Evolutionary conservation across 768 basidiomycete species (phyloP).

Genomic region (Erythrobasidium yunnanense): DNA sequence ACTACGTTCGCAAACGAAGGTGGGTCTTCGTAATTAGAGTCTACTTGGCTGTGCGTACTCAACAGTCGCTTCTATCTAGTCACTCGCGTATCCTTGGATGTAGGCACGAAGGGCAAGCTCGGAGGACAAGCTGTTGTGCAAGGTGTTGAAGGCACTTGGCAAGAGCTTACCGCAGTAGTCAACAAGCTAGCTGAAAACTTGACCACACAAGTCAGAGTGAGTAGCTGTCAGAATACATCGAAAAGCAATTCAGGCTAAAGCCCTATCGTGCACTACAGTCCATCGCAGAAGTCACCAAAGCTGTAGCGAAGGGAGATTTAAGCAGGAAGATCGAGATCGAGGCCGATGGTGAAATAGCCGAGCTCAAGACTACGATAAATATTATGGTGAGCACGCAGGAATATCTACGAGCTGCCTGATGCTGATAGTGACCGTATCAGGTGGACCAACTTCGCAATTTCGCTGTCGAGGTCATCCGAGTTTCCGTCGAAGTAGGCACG

Average conservation of each 20-base stretch:
- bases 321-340: constrained; percentile 46
- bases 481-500: constrained; percentile 47
- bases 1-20: constrained; percentile 66
- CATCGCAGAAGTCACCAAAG: constrained; percentile 37
- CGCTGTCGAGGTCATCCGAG: constrained; percentile 66
- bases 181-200: constrained; percentile 45
- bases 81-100: constrained; percentile 45
- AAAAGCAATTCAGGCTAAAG: background rate
- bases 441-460: constrained; percentile 70
- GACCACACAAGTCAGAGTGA: constrained; percentile 44
- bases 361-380: constrained; percentile 44
- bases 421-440: constrained; percentile 33
- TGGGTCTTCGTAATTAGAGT: too few species aligned
- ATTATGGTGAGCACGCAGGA: constrained; percentile 46
- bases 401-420: background rate
- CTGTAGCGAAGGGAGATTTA: constrained; percentile 45
- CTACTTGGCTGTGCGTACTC: too few species aligned
- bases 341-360: constrained; percentile 47
- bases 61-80: too few species aligned
- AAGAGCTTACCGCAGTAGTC: constrained; percentile 60
- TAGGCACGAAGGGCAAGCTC: constrained; percentile 47
- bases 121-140: constrained; percentile 44
- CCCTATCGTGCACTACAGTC: constrained; percentile 22
- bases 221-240: background rate
- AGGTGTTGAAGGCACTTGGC: constrained; percentile 45